phyloP scores from a whole-genome alignment of 2,329 filamentous ascomycete genomes.

The Alternaria ventricosa region DNA sequence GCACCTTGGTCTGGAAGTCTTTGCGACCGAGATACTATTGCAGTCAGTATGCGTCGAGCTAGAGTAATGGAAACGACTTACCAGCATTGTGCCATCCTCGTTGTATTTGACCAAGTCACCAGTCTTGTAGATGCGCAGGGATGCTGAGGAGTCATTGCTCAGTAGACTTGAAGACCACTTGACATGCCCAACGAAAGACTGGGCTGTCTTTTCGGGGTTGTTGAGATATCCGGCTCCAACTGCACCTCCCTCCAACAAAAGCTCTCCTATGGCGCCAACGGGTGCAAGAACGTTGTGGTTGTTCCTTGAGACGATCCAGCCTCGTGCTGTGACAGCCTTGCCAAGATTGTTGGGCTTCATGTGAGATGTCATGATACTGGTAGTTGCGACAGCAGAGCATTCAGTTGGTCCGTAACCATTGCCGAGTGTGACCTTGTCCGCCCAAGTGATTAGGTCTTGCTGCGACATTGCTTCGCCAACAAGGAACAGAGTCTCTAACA shows the following conservation, averaged over 20 bases:
- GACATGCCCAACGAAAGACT: slow-evolving; percentile 32
- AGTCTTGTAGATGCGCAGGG: slow-evolving; percentile 42
- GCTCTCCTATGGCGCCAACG: slow-evolving; percentile 51
- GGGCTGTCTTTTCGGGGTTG: slow-evolving; percentile 38
- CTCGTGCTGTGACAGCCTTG: slow-evolving; percentile 34
- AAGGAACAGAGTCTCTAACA: slow-evolving; percentile 35
- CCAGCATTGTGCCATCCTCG: slow-evolving; percentile 41
- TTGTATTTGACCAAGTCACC: slow-evolving; percentile 48
- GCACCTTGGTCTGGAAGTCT: slow-evolving; percentile 48
- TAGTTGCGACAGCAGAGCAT: slow-evolving; percentile 45
- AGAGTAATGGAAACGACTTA: background rate
- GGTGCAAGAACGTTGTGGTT: slow-evolving; percentile 46
- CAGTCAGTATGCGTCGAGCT: background rate
- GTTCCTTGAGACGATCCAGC: slow-evolving; percentile 49
- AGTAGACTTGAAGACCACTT: slow-evolving; percentile 24
- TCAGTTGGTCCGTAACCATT: slow-evolving; percentile 53
- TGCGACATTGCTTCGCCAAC: slow-evolving; percentile 45
- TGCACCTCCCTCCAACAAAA: slow-evolving; percentile 50
- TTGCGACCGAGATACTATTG: slow-evolving; percentile 37
- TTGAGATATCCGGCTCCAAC: slow-evolving; percentile 42
- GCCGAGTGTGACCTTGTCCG: slow-evolving; percentile 40
- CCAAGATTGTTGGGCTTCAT: slow-evolving; percentile 46
- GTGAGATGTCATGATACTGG: slow-evolving; percentile 35
- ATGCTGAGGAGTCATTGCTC: background rate
- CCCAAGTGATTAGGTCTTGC: slow-evolving; percentile 47